phyloP scores from a whole-genome alignment of 495 filamentous ascomycete species.

The Penicillium waksmanii region DNA sequence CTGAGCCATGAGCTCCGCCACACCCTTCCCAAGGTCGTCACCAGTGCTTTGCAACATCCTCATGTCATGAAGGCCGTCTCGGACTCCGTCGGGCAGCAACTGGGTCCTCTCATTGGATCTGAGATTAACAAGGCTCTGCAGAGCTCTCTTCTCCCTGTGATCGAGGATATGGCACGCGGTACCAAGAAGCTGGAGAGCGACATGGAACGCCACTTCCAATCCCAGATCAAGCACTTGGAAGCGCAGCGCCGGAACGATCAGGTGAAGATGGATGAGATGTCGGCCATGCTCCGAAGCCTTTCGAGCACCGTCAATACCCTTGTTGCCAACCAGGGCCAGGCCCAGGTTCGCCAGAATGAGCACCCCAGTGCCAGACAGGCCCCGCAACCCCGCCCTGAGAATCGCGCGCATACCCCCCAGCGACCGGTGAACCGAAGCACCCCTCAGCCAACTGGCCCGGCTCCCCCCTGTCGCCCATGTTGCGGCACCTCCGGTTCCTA shows the following conservation, averaged over 20 bases:
- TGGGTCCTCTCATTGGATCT: conserved; percentile 68
- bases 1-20: conserved; percentile 60
- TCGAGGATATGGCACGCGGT: conserved; percentile 63
- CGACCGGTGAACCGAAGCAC: conserved; percentile 6
- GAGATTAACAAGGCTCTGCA: conserved; percentile 66
- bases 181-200: conserved; percentile 64
- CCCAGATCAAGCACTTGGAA: conserved; percentile 68
- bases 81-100: conserved; percentile 67
- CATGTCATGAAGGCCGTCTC: conserved; percentile 70
- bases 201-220: conserved; percentile 65
- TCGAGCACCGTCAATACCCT: conserved; percentile 73
- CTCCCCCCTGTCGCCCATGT: conserved; percentile 15
- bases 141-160: conserved; percentile 62
- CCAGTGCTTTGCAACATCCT: conserved; percentile 67
- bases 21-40: conserved; percentile 57
- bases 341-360: conserved; percentile 56
- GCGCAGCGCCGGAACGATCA: conserved; percentile 69
- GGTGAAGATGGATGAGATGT: conserved; percentile 83
- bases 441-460: conserved; percentile 8
- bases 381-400: conserved; percentile 15
- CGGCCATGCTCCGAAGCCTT: conserved; percentile 68
- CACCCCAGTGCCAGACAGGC: background rate
- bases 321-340: conserved; percentile 58
- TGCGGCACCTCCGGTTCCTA: conserved; percentile 13
- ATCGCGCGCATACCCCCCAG: conserved; percentile 21